Evolutionary conservation across 1,284 basidiomycete species (phyloP), one percentile per base, ranked within the genome.

Genomic region (Psilocybe mexicana): DNA sequence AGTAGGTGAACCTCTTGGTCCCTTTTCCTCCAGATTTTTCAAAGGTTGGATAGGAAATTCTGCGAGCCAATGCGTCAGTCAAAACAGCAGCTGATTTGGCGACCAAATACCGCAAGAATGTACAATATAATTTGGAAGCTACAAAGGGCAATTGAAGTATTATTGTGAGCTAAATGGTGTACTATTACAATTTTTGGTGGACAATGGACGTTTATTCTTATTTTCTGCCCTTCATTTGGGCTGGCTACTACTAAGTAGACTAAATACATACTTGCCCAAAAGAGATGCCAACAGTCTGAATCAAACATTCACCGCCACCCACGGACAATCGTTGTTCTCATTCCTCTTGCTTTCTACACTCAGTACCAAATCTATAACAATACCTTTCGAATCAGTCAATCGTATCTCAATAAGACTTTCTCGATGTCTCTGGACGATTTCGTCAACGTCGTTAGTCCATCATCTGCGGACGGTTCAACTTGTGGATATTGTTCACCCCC

Each of bases 91-190:
- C 92, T 1, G 86, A 93, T 70, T 77, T 95, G 23, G 82, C 87
- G 38, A 84, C 84, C 38, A 93, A 92, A 70, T 94, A 94, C 71
- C 80, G 87, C 62, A 87, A 90, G 72, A 94, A 94, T 72, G 92
- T 93, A 44, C 87, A 88, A 69, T 94, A 92, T 69, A 94, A 94
- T 69, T 70, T 94, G 60, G 87, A 88, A 64, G 88, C 88, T 40
- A 87, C 83, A 18, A 80, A 76, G 61, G 72, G 71, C 50, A 74
- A 68, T 59, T 66, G 60, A 66, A 40, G 47, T 35, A 26, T 33
- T 44, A n/a, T 36, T 52, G n/a, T 33, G 30, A 36, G 42, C 23
- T 33, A n/a, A 30, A 12, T 35, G 4, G 23, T 18, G 8, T 18
- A 6, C 8, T 48, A 18, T 18, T 18, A 18, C 18, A 18, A 18